Conservation (phyloP, 345 rosid species). For the Lepidium sativum region DNA sequence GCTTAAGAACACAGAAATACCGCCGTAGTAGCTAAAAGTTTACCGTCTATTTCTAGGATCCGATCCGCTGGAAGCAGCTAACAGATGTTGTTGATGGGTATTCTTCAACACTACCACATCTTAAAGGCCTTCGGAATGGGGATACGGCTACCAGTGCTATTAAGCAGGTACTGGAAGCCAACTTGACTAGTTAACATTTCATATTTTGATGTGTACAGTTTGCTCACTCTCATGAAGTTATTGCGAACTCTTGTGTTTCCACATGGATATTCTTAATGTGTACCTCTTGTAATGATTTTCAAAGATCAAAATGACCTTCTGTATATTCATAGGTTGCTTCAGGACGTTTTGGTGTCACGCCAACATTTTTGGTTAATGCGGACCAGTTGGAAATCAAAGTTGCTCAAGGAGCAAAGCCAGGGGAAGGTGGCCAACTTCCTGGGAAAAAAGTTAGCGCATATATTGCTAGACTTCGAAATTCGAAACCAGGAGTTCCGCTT, state of each 20-base stretch:
- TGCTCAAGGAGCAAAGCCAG: constrained; percentile 99
- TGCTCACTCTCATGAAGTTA: constrained; percentile 2
- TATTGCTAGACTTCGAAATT: constrained; percentile 84
- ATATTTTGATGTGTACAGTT: constrained; percentile 1
- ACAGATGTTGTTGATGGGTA: constrained; percentile 96
- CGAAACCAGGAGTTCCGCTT: constrained; percentile 99
- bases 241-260: neutral
- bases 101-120: constrained; percentile 94
- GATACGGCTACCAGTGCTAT: constrained; percentile 99
- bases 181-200: neutral
- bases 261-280: neutral
- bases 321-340: constrained; percentile 75
- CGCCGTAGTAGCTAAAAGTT: neutral
- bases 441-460: constrained; percentile 99
- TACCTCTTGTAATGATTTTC: neutral
- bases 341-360: constrained; percentile 98
- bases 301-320: constrained; percentile 5
- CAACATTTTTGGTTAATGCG: constrained; percentile 90
- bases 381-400: constrained; percentile 94
- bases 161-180: constrained; percentile 56
- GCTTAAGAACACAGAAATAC: neutral
- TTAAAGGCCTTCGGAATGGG: constrained; percentile 98
- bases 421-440: constrained; percentile 98
- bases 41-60: constrained; percentile 50
- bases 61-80: constrained; percentile 91